A percentile compares a stretch with the other conserved stretches of the same genome.
Evolutionary conservation across 805 yeast genomes (phyloP).

Genomic region (Hanseniaspora clermontiae): DNA sequence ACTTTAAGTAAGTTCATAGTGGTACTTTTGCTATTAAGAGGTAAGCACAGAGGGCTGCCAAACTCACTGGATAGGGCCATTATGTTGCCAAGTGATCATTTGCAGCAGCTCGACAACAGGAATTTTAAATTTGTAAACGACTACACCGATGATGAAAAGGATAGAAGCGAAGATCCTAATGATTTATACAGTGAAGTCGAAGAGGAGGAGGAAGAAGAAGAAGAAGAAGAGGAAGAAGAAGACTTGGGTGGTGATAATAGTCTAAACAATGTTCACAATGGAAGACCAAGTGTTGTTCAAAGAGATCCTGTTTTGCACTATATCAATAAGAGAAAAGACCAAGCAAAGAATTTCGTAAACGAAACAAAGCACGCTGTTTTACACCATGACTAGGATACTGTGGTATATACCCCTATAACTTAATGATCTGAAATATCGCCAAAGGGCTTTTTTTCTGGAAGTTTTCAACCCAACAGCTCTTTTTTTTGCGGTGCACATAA

Average conservation of each 20-base stretch:
- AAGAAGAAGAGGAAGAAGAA: not conserved
- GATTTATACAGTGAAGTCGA: not conserved
- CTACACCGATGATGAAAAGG: not conserved
- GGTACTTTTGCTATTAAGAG: slow-evolving; percentile 83
- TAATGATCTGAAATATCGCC: too few species aligned
- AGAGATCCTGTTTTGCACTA: slow-evolving; percentile 25
- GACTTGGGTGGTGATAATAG: slow-evolving; percentile 6
- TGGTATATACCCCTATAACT: too few species aligned
- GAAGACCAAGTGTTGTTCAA: not conserved
- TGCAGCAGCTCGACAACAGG: slow-evolving; percentile 41
- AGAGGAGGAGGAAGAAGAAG: not conserved
- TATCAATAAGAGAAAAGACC: slow-evolving; percentile 17
- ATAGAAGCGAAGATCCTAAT: not conserved
- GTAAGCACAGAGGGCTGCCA: slow-evolving; percentile 93
- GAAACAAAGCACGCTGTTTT: slow-evolving; percentile 11
- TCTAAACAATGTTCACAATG: not conserved
- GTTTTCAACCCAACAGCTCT: too few species aligned
- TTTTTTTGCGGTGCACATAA: too few species aligned
- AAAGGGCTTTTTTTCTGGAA: too few species aligned
- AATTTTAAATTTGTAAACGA: slow-evolving; percentile 1
- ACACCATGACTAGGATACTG: not conserved
- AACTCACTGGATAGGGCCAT: slow-evolving; percentile 88
- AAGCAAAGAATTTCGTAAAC: slow-evolving; percentile 11
- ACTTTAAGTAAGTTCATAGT: slow-evolving; percentile 69
- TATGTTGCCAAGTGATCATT: slow-evolving; percentile 60